These are phyloP conservation scores for Neurospora pannonica DNA, from an alignment of 495 filamentous ascomycete species.

Conservation along the genomic window DNA sequence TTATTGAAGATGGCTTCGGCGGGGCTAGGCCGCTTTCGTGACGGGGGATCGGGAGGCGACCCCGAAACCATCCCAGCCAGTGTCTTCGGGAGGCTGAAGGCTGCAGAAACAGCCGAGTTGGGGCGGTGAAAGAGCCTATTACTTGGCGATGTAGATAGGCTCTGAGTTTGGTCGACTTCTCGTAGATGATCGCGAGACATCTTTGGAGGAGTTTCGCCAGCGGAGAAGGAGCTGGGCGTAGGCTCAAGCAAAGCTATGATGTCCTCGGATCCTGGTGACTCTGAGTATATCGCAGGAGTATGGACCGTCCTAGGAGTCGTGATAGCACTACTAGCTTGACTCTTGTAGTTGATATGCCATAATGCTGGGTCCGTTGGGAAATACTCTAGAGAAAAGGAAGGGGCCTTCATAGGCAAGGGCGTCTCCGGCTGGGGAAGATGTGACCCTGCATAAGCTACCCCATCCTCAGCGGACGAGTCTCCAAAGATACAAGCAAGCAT, in stretches of 20 bases:
- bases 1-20: constrained; percentile 56
- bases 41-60: constrained; percentile 53
- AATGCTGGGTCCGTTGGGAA: constrained; percentile 53
- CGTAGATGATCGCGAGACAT: constrained; percentile 22
- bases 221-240: constrained; percentile 44
- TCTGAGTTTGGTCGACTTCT: constrained; percentile 38
- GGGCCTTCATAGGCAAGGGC: constrained; percentile 54
- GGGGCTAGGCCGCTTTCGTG: constrained; percentile 56
- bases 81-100: constrained; percentile 62
- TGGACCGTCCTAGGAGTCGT: constrained; percentile 51
- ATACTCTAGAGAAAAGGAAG: constrained; percentile 58
- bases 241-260: constrained; percentile 38
- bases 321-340: constrained; percentile 39
- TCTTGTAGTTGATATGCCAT: constrained; percentile 41
- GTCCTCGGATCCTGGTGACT: constrained; percentile 51
- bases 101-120: constrained; percentile 51
- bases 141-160: constrained; percentile 65
- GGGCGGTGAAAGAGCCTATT: constrained; percentile 40
- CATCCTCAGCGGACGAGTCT: constrained; percentile 46
- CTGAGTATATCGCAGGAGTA: constrained; percentile 46
- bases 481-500: constrained; percentile 88
- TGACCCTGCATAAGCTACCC: constrained; percentile 37
- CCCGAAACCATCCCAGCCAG: constrained; percentile 60
- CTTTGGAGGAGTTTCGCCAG: constrained; percentile 60
- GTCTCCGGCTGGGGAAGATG: constrained; percentile 41